These are phyloP conservation scores for Rhamnella rubrinervis DNA, from an alignment of 331 rosid genomes.

Conservation along the genomic window DNA sequence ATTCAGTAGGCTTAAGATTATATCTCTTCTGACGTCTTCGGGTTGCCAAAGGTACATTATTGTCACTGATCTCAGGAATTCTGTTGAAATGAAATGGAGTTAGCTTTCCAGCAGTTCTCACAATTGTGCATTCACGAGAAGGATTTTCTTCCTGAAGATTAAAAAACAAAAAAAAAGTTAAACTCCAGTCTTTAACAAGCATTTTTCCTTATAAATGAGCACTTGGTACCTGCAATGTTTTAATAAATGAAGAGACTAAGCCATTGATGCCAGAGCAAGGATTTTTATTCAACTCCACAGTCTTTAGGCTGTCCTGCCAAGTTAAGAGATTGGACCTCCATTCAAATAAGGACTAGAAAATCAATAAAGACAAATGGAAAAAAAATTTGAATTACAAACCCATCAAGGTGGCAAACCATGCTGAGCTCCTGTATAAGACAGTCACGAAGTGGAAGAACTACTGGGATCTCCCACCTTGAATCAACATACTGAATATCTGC, in stretches of 20 bases:
- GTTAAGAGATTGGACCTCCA: slow-evolving; percentile 21
- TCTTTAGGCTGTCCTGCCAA: slow-evolving; percentile 95
- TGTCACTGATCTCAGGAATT: slow-evolving; percentile 66
- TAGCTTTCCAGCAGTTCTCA: slow-evolving; percentile 93
- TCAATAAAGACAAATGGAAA: not conserved
- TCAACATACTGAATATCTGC: slow-evolving; percentile 92
- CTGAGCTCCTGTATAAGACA: slow-evolving; percentile 76
- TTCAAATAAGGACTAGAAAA: not conserved
- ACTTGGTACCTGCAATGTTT: slow-evolving; percentile 71
- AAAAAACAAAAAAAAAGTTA: not conserved
- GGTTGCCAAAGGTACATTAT: slow-evolving; percentile 67
- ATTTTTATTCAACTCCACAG: slow-evolving; percentile 43
- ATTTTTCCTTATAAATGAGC: not conserved
- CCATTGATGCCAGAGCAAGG: slow-evolving; percentile 62
- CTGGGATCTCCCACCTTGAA: slow-evolving; percentile 75
- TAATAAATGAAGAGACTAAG: slow-evolving; percentile 82
- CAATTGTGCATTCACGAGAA: slow-evolving; percentile 82
- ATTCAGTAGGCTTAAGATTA: slow-evolving; percentile 62
- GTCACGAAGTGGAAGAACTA: slow-evolving; percentile 85
- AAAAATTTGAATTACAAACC: slow-evolving; percentile 54
- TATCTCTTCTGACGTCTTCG: slow-evolving; percentile 84
- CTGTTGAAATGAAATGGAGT: slow-evolving; percentile 84
- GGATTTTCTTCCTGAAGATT: slow-evolving; percentile 80
- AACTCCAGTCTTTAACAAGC: not conserved
- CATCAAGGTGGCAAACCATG: slow-evolving; percentile 68